Percentiles rank a stretch among this genome's conserved stretches.
Evolutionary conservation across 192 early-diverging fungal species (phyloP).

Genomic region (Allomyces macrogynus): DNA sequence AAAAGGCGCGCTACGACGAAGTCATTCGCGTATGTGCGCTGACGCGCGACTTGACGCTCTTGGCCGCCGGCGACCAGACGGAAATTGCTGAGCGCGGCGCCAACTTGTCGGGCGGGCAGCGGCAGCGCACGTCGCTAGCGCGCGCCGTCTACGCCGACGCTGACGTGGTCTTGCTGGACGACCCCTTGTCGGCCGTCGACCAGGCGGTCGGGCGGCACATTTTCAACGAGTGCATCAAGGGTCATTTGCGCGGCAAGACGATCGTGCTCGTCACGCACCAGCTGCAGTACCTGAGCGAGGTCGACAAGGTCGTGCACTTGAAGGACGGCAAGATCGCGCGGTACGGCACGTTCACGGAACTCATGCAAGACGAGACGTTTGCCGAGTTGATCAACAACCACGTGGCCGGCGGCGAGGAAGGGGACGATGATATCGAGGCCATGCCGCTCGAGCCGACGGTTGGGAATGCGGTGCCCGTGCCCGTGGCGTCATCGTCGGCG

Average conservation of each 20-base stretch:
- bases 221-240: constrained; percentile 25
- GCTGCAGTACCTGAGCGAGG: constrained; percentile 32
- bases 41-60: constrained; percentile 33
- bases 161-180: constrained; percentile 5
- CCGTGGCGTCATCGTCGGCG: constrained; percentile 5
- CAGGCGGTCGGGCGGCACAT: constrained; percentile 24
- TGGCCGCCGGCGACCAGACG: constrained; percentile 41
- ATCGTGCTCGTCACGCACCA: constrained; percentile 49
- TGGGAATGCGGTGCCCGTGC: neutral
- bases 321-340: constrained; percentile 25
- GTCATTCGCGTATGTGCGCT: constrained; percentile 40
- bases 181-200: constrained; percentile 5
- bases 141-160: constrained; percentile 12
- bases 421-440: constrained; percentile 12
- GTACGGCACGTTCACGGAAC: constrained; percentile 34
- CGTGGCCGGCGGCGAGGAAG: constrained; percentile 33
- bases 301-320: constrained; percentile 38
- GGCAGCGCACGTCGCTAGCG: constrained; percentile 40
- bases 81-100: constrained; percentile 49
- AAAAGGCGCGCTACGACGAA: constrained; percentile 32
- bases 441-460: neutral
- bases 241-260: constrained; percentile 29
- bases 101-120: constrained; percentile 53
- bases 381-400: constrained; percentile 39
- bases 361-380: constrained; percentile 44